A percentile compares a stretch with the other conserved stretches of the same genome.
phyloP scores from a whole-genome alignment of 2,329 filamentous ascomycete species.

The Nothophoma quercina region DNA sequence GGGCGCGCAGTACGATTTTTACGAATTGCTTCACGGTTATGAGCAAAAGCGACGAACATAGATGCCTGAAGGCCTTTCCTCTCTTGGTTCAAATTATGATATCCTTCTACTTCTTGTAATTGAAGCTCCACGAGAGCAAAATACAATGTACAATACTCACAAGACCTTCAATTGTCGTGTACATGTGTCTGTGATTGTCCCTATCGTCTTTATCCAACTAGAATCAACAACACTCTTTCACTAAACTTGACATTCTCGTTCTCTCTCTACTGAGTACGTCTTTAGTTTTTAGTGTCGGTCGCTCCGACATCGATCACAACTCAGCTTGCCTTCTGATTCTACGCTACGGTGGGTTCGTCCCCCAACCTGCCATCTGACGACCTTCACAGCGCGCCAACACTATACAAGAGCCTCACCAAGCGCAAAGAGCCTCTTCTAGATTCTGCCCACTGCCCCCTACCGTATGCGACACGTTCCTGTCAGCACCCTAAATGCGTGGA shows the following conservation, averaged over 20 bases:
- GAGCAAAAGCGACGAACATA: constrained; percentile 10
- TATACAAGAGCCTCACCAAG: neutral
- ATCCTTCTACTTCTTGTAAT: constrained; percentile 4
- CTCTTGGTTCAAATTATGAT: neutral
- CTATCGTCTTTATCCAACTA: too few species aligned
- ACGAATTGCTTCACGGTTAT: constrained; percentile 5
- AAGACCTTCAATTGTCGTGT: neutral
- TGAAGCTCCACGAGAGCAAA: neutral
- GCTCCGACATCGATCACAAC: neutral
- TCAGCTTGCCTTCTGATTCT: neutral
- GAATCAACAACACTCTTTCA: too few species aligned
- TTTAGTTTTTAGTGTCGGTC: neutral
- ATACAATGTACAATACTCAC: constrained; percentile 7
- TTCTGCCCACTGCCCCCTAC: too few species aligned
- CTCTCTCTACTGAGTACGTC: neutral
- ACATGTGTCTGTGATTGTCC: neutral
- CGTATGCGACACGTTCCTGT: constrained; percentile 10
- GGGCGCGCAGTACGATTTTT: constrained; percentile 12
- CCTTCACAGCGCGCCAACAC: neutral
- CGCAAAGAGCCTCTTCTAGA: constrained; percentile 13
- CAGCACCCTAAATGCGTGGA: constrained; percentile 16
- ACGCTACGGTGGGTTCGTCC: neutral
- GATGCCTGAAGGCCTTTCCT: constrained; percentile 4
- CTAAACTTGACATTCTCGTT: too few species aligned
- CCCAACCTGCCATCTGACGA: neutral